Base-by-base conservation (phyloP, 352 stramenopile genomes). In the Globisporangium viniferum region DNA sequence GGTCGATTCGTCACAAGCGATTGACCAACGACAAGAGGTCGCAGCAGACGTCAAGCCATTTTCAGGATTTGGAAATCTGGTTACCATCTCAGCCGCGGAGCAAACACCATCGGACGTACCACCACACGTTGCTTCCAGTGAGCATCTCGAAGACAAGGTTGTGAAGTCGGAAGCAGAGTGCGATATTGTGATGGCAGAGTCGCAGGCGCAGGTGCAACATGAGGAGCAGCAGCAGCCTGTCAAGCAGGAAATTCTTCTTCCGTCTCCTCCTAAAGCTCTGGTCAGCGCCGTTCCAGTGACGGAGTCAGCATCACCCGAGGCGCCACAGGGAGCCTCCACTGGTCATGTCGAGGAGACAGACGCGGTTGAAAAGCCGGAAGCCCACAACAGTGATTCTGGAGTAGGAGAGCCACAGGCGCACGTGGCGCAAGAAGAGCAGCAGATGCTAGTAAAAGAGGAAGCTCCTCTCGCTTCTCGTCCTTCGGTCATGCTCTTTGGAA, bases 401-500 rank as follows among this genome's bases (percentile, higher is more conserved):
- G 6, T 66, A 48, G 15, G 15, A 18, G 33, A 59, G 18, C 20
- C 29, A 18, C 55, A 60, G 29, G 22, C 29, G 29, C 29, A 24
- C 44, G 18, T 22, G 44, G 5, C 2, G 8, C 44, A 51, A 22
- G 18, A 44, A 60, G 18, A 62, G 12, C 24, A 46, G 31, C 20
- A 69, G 6, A 3, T 24, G 36, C 55, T 20, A 53, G 53, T n/a
- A 9, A 62, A 41, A 22, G 39, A 56, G 44, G 29, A 39, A 31
- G 39, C 36, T 53, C 46, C 33, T 7, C 24, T 39, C 15, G 10
- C 31, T 56, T 53, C 33, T 4, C 29, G 33, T 27, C 12, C 31
- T 65, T 7, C 54, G 31, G 22, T 57, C 9, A 39, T 71, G 15
- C 61, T 86, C 22, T 82, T 86, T 53, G 77, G 78, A n/a, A 84